Percentiles rank a stretch among this genome's conserved stretches.
Conservation (phyloP, 163 green algal species). For the Scenedesmus sp. region DNA sequence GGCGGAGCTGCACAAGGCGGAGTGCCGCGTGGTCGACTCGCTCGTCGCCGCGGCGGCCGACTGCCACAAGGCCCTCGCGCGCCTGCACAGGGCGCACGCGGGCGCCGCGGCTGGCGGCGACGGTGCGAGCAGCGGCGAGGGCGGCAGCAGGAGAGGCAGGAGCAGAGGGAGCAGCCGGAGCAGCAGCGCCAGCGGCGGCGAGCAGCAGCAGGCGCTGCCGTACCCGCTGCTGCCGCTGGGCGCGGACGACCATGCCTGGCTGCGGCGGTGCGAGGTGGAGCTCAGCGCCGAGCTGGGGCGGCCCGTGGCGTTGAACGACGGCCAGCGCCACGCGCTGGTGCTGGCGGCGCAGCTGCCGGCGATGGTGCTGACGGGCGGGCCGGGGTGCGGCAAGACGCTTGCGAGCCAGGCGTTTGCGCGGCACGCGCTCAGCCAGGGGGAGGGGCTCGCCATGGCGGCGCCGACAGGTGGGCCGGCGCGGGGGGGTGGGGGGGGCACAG, state of each 20-base stretch:
- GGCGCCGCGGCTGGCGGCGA: not conserved
- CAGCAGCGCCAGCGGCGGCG: slow-evolving; percentile 1
- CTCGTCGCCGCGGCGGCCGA: not conserved
- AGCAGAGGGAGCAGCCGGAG: not conserved
- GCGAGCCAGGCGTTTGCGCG: slow-evolving; percentile 7
- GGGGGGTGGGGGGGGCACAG: not conserved
- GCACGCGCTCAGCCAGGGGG: not conserved
- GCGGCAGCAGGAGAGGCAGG: not conserved
- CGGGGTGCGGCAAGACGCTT: slow-evolving; percentile 44
- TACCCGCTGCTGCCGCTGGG: too few relatives aligned
- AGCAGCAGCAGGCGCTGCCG: slow-evolving; percentile 44
- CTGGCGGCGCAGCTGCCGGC: slow-evolving; percentile 5
- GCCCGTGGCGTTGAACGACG: slow-evolving; percentile 1
- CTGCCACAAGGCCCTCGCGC: not conserved
- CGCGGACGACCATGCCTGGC: too few relatives aligned
- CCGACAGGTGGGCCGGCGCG: slow-evolving; percentile 31
- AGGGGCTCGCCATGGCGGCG: slow-evolving; percentile 22
- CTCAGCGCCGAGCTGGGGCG: not conserved
- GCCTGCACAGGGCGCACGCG: not conserved
- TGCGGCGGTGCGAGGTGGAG: slow-evolving; percentile 5
- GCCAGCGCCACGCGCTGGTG: slow-evolving; percentile 4
- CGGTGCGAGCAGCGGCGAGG: not conserved
- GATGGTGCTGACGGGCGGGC: slow-evolving; percentile 35
- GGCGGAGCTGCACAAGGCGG: slow-evolving; percentile 14
- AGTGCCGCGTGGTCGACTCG: not conserved